phyloP scores from a whole-genome alignment of 2,329 filamentous ascomycete genomes.

The Plenodomus tracheiphilus region DNA sequence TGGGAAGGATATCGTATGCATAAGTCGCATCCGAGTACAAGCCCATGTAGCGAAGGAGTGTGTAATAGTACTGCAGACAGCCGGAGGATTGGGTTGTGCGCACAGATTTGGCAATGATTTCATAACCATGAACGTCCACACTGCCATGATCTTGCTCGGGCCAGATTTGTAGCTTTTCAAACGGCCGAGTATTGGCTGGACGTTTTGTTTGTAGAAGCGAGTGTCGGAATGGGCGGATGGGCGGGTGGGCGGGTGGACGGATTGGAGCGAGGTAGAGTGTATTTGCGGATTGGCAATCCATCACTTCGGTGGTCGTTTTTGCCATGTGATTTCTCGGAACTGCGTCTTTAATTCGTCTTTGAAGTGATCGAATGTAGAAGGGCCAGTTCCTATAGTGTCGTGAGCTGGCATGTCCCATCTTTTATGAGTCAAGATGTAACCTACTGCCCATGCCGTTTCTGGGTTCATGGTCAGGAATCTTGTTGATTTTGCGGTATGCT shows the following conservation, averaged over 20 bases:
- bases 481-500: constrained; percentile 53
- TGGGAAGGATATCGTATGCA: not conserved
- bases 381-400: constrained; percentile 30
- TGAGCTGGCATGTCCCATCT: not conserved
- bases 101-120: too few relatives aligned
- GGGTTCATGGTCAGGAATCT: constrained; percentile 48
- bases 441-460: constrained; percentile 50
- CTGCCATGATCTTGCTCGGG: not conserved
- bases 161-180: not conserved
- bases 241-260: too few relatives aligned
- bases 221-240: too few relatives aligned
- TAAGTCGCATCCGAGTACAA: not conserved
- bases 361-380: constrained; percentile 55
- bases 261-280: too few relatives aligned
- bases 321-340: constrained; percentile 45
- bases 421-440: constrained; percentile 35
- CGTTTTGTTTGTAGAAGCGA: not conserved
- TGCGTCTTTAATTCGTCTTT: constrained; percentile 57
- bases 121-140: not conserved
- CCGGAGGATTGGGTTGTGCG: not conserved
- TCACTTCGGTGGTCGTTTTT: constrained; percentile 37
- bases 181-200: not conserved
- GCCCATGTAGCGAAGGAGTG: not conserved
- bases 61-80: not conserved
- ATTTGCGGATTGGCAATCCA: not conserved